Evolutionary conservation across 768 basidiomycete genomes (phyloP), one percentile per base, ranked within the genome.

Genomic region (Candolleomyces eurysporus): DNA sequence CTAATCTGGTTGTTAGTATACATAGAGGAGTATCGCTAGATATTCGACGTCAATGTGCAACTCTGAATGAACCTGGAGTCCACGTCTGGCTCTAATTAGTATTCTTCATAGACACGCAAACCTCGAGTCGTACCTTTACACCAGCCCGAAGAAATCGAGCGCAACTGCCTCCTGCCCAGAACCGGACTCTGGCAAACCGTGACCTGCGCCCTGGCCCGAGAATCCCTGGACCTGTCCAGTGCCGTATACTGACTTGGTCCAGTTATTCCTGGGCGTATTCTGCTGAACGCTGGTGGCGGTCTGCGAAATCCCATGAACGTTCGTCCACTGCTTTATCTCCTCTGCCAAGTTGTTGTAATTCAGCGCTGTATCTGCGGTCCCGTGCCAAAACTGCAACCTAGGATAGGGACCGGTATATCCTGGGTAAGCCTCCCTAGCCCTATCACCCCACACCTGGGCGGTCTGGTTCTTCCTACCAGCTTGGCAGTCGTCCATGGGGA

Each of bases 291-390:
- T 69, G 11, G 73, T 69, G 0, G 83, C 76, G 4, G 81, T 82
- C 48, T 69, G 66, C 57, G 74, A 74, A 65, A 78, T 75, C 16
- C 78, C 78, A 64, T 83, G 81, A 31, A 86, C 76, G 61, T 82
- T 82, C 14, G 83, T 82, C 84, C 84, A 85, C 65, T 86, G 77
- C 67, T 83, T 82, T 65, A 85, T 72, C 58, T 79, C 80, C 69
- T 86, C 81, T 46, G 69, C 72, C 69, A 81, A 84, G 74, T 86
- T 86, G 49, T 76, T 73, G 14, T 75, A 75, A 70, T 79, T 77
- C 46, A 86, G 75, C 2, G 80, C 81, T 9, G 78, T 80, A 65
- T 86, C 84, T 68, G 68, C 71, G 6, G 84, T 84, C 50, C 84
- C 84, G 69, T 85, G 83, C 82, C 84, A 84, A 61, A 82, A 71